Evolutionary conservation across 768 basidiomycete species (phyloP), one percentile per base, ranked within the genome.

Genomic region (Suillus placidus): DNA sequence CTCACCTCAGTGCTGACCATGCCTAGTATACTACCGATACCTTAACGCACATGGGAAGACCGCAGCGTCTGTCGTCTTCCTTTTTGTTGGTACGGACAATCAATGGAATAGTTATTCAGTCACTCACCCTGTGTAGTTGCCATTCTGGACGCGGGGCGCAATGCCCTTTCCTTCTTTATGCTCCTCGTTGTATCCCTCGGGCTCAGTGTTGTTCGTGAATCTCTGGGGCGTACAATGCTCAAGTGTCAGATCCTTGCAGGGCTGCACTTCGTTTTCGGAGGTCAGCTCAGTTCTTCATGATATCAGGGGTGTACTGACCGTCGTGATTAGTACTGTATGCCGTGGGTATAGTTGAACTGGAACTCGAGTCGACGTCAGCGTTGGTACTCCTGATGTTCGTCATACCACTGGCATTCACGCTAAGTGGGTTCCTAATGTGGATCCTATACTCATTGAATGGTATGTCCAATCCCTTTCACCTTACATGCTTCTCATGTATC

Each of bases 391-490:
- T 99, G 67, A 74, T 97, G 70, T 95, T 99, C 74, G 92, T 99
- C 67, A 89, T 98, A 66, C 97, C 97, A 6, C 83, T 99, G 58
- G 93, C 97, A 1, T 91, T 99, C 78, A 95, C 95, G 1, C 83
- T 99, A n/a, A 97, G 95, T 64, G 90, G 90, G 1, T 99, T 98
- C 83, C 84, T 99, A 32, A 84, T 97, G 68, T 99, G 97, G 97
- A 98, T 97, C 61, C 87, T 97, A 80, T 91, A 95, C 75, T 87
- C 92, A 13, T 81, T 97, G 58, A 95, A 94, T 71, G 89, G 94
- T 94, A 67, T 35, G 83, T 76, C 62, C n/a, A 18, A 42, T 32
- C 6, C 14, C 38, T 47, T n/a, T 51, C 6, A 56, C 30, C 20
- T 7, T 64, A 35, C 3, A 55, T 42, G 13, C 20, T 47, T 12